Base-by-base conservation (phyloP, 73 alveolate genomes). In the Paramecium sonneborni region DNA sequence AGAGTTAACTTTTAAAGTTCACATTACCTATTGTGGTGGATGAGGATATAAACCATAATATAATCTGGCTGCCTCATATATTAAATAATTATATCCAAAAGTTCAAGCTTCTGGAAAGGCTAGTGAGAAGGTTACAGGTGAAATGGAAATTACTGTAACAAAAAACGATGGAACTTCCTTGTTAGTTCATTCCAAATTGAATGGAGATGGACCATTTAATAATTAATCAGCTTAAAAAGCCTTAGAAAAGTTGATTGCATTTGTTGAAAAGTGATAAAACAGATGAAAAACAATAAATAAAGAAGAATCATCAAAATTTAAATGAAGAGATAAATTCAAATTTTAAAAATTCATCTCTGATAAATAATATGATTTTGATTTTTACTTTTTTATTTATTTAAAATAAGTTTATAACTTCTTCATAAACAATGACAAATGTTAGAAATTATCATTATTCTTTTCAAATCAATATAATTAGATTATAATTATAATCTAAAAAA, bases 21-120 rank as follows among this genome's bases (percentile, higher is more conserved):
- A 79, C 28, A 46, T 79, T 7, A 39, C 41, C 10, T 79, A 79
- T 46, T 79, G 90, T 24, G 90, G 90, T 14, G 90, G 90, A 38
- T 79, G 90, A 79, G 90, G 90, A 43, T 79, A 79, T 46, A 41
- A 44, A 21, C 72, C 90, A 24, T 46, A 79, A 79, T 79, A 30
- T 12, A 79, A 79, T 24, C 43, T 79, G 3, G 90, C 90, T 43
- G 69, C 69, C 9, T 46, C 41, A 2, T 38, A 26, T 26, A 79
- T 79, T 5, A 79, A 39, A 79, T 30, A 28, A 32, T 24, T 79
- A 38, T 79, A 79, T 79, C 90, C 90, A n/a, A 79, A 79, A 24
- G 90, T 62, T 14, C 15, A 79, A 44, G 90, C 55, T 6, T 30
- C 69, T 43, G 90, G 90, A 0, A 24, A 79, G 23, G 43, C 90